Evolutionary conservation across 106 monocot species (phyloP).

Genomic region (Dendrobium officinale): DNA sequence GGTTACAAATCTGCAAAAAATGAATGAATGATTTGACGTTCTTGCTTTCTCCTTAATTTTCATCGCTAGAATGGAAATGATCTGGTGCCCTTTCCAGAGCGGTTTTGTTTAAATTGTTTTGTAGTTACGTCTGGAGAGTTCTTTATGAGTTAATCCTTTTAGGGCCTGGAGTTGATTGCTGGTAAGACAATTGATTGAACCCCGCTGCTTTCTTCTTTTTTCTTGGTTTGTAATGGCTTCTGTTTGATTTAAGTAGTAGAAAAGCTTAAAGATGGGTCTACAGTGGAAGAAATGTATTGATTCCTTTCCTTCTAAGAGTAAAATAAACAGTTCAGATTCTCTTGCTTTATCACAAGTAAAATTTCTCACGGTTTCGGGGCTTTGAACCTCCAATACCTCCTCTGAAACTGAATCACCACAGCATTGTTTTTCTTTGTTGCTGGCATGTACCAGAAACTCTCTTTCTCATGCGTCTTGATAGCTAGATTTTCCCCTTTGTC

Average conservation of each 20-base stretch:
- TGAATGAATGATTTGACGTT: not conserved
- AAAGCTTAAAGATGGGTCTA: conserved; percentile 4
- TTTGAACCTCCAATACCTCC: not conserved
- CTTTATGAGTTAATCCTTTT: not conserved
- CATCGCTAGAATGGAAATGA: not conserved
- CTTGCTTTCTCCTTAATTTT: not conserved
- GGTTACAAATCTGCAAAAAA: not conserved
- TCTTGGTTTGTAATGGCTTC: not conserved
- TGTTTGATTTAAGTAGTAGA: not conserved
- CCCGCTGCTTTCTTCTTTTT: not conserved
- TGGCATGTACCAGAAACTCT: not conserved
- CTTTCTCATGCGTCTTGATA: not conserved
- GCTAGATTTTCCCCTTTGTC: not conserved
- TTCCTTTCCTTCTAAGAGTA: conserved; percentile 6
- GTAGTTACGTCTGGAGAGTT: not conserved
- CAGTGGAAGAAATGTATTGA: conserved; percentile 9
- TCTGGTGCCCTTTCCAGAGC: too few species aligned
- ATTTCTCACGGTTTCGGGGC: not conserved
- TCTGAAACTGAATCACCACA: not conserved
- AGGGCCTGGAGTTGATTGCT: not conserved
- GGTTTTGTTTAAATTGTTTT: not conserved
- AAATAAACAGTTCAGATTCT: conserved; percentile 11
- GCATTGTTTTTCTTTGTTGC: not conserved
- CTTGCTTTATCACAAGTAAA: not conserved
- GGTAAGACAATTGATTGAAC: not conserved